Conservation (phyloP, 2,329 filamentous ascomycete species). For the Helotiales sp. region DNA sequence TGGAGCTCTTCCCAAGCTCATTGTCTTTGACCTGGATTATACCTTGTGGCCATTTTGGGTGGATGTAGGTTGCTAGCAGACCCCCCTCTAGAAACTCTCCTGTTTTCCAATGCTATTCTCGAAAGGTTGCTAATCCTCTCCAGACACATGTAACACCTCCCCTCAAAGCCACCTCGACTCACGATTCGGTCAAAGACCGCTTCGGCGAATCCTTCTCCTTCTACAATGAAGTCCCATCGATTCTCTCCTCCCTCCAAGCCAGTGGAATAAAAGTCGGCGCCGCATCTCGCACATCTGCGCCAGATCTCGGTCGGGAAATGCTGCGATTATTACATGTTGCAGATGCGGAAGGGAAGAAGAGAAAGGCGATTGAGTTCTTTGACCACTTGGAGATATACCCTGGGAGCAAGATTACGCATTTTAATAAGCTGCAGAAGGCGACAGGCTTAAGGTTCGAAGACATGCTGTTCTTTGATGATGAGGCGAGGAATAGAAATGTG, state of each 20-base stretch:
- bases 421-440: conserved; percentile 71
- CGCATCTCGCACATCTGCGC: conserved; percentile 80
- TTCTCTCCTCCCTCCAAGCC: conserved; percentile 61
- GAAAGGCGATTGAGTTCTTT: conserved; percentile 61
- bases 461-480: conserved; percentile 97
- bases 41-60: conserved; percentile 99
- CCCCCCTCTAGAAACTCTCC: background rate
- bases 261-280: conserved; percentile 64
- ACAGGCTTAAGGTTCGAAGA: conserved; percentile 77
- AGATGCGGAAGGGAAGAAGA: conserved; percentile 40
- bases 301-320: conserved; percentile 80
- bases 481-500: conserved; percentile 84
- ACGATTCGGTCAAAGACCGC: conserved; percentile 54
- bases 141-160: conserved; percentile 79
- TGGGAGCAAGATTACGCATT: conserved; percentile 83
- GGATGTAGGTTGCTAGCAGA: conserved; percentile 52
- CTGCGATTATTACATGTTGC: conserved; percentile 72
- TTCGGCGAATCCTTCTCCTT: conserved; percentile 72
- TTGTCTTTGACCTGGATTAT: conserved; percentile 97
- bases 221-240: conserved; percentile 70
- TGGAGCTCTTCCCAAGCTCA: conserved; percentile 56
- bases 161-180: conserved; percentile 56
- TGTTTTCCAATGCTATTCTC: background rate
- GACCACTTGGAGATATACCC: conserved; percentile 73
- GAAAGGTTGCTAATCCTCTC: background rate